Base-by-base conservation (phyloP, 1,284 basidiomycete genomes). In the Fomitiporia mediterranea region DNA sequence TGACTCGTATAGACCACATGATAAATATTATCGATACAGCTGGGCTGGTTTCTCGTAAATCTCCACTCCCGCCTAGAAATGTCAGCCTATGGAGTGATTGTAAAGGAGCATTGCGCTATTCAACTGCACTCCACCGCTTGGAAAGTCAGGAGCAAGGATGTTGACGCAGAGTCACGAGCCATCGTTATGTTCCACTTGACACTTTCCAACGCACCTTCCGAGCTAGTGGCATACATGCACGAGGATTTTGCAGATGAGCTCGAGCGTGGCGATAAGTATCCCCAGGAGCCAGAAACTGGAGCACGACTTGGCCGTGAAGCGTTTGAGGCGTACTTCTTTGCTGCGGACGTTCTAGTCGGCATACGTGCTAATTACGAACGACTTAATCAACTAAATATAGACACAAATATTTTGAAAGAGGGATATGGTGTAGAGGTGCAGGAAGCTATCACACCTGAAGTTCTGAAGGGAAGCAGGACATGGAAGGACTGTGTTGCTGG, bases 181-280 rank as follows among this genome's bases (percentile, higher is more conserved):
- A 32, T 59, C 7, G 48, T 55, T 7, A 51, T 52, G 39, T 55
- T 28, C 40, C 57, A 59, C 30, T 34, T 59, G 8, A 55, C 57
- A 3, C 42, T 51, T n/a, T 19, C n/a, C 6, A 25, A 5, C 19
- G 43, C 53, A 25, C 34, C 52, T 15, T 11, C 17, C n/a, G 57
- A 51, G 4, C 39, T 59, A 13, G 32, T 59, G 11, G 54, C 23
- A 2, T 55, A 44, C 21, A 46, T 91, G n/a, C 75, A 80, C 59
- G 59, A 63, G 38, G 72, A 84, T 21, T 93, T 94, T 69, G 80
- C 81, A n/a, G 75, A 77, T 51, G 90, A 89, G 65, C 74, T 96
- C 9, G 83, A 83, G 49, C 78, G 81, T 64, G 93, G 94, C 0
- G 68, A 75, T 62, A 91, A 92, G 3, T 95, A 95, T 69, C 92